A percentile compares a stretch with the other conserved stretches of the same genome.
Evolutionary conservation across 495 filamentous ascomycete genomes (phyloP).

Genomic region (Polyplosphaeria fusca): DNA sequence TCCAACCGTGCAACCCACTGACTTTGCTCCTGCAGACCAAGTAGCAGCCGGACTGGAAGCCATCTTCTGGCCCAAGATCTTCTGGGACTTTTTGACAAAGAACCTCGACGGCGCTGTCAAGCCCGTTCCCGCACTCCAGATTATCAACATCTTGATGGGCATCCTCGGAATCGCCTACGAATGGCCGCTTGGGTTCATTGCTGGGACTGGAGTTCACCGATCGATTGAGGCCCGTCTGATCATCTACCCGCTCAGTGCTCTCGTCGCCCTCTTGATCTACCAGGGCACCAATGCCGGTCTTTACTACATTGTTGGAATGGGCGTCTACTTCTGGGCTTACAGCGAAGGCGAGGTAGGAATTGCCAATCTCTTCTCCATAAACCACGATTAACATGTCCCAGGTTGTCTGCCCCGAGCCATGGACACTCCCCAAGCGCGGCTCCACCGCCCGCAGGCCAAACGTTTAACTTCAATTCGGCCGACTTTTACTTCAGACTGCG

Average conservation of each 20-base stretch:
- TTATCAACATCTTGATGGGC: constrained; percentile 89
- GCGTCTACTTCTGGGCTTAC: constrained; percentile 93
- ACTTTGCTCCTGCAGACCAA: constrained; percentile 60
- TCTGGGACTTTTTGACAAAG: constrained; percentile 95
- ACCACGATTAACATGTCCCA: constrained; percentile 28
- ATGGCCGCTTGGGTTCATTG: constrained; percentile 71
- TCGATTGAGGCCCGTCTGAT: constrained; percentile 83
- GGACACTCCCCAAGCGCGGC: constrained; percentile 45
- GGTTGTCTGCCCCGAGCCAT: constrained; percentile 58
- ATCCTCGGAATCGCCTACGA: constrained; percentile 80
- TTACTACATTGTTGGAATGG: constrained; percentile 86
- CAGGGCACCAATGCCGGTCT: constrained; percentile 89
- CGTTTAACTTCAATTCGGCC: neutral
- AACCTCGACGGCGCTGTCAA: constrained; percentile 82
- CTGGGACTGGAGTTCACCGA: constrained; percentile 70
- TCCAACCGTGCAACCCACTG: neutral
- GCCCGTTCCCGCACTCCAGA: constrained; percentile 86
- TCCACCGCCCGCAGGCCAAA: constrained; percentile 3
- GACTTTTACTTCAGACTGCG: neutral
- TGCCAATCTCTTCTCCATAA: neutral
- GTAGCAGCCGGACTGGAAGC: constrained; percentile 75
- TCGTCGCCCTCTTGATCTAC: constrained; percentile 76
- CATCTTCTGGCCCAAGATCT: constrained; percentile 99
- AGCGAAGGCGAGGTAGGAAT: constrained; percentile 87
- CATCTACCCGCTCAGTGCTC: constrained; percentile 74